Conservation (phyloP, 345 rosid species). For the Gossypium anomalum region DNA sequence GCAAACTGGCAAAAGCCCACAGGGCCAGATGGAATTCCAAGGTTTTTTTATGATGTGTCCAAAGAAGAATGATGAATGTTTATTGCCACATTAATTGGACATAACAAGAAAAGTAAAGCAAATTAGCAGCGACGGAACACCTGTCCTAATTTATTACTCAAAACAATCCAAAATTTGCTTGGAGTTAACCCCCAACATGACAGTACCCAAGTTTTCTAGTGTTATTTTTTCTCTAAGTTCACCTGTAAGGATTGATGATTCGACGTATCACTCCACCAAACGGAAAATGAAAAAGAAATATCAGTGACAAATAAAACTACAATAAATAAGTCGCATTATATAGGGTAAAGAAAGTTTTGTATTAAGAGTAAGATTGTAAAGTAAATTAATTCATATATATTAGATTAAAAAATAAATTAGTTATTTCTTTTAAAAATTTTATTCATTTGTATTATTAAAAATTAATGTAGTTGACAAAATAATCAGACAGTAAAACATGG, state of each 20-base stretch:
- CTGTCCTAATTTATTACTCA: not conserved
- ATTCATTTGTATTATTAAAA: fast-evolving
- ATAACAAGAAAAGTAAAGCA: not conserved
- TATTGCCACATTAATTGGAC: not conserved
- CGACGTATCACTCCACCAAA: too few relatives aligned
- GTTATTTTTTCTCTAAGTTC: too few relatives aligned
- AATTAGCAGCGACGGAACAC: not conserved
- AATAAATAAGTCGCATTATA: too few relatives aligned
- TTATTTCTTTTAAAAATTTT: too few relatives aligned
- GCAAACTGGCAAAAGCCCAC: not conserved
- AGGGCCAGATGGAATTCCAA: not conserved
- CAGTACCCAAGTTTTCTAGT: too few relatives aligned
- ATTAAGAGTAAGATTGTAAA: too few relatives aligned
- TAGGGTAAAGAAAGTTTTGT: too few relatives aligned
- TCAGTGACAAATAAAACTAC: too few relatives aligned
- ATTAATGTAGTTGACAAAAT: too few relatives aligned
- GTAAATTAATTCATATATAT: fast-evolving
- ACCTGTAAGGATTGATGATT: too few relatives aligned
- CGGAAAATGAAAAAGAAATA: too few relatives aligned
- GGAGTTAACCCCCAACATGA: too few relatives aligned
- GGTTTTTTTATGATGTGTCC: not conserved
- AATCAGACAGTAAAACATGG: fast-evolving
- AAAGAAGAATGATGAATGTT: not conserved
- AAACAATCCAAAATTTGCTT: not conserved
- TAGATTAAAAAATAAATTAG: fast-evolving